Evolutionary conservation across 1,139 yeast genomes (phyloP), one percentile per base, ranked within the genome.

Genomic region (Kodamaea fungicola): DNA sequence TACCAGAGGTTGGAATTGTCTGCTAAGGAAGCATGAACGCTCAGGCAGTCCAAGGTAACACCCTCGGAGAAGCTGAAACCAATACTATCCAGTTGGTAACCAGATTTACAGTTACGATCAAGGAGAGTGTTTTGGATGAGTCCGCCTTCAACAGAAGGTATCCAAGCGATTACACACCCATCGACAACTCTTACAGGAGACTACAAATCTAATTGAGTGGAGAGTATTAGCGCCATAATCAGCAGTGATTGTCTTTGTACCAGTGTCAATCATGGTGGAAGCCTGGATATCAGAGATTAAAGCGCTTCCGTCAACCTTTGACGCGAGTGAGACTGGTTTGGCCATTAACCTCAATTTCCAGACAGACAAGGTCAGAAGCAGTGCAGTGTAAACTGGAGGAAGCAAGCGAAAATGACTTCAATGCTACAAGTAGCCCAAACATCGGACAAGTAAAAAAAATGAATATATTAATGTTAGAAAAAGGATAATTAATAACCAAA

Each of bases 361-460:
- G 7, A 7, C n/a, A 32, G 5, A 61, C 50, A 3, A 33, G 34
- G 19, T 32, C 22, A 2, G 54, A 29, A 3, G 51, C 61, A 1
- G 51, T 50, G 59, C 70, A 64, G 3, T 41, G 37, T 7, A 64
- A 33, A 32, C 43, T 33, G 7, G 66, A 58, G 38, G 44, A 56
- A n/a, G 57, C 42, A 12, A 55, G 51, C 19, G 55, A 32, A 10
- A 51, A 28, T 27, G 58, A 12, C 47, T 35, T 24, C 38, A 29
- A 55, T 44, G 1, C 34, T 30, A 57, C 69, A 63, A 6, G 54
- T 54, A 4, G 70, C 71, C 38, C 47, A 60, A 1, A 40, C 33
- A 1, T 36, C 41, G 2, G 22, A 29, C 8, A n/a, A n/a, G n/a
- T n/a, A n/a, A n/a, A n/a, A n/a, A n/a, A n/a, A n/a, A n/a, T n/a